Base-by-base conservation (phyloP, 164 flowering plant species). In the Kingdonia uniflora region DNA sequence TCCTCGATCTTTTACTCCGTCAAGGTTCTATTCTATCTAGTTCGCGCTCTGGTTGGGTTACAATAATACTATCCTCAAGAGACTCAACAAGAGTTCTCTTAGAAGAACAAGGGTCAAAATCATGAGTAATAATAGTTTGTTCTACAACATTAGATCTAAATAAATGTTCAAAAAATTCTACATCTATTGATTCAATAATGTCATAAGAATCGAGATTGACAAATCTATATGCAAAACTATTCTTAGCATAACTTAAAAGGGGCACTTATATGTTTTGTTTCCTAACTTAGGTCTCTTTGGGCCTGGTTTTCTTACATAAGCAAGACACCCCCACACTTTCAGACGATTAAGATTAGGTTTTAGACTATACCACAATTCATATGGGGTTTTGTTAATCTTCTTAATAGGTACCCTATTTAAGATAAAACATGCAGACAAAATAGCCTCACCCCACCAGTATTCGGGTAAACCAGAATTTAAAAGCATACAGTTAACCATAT, bases 301-400 rank as follows among this genome's bases (percentile, higher is more conserved):
- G 19, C 19, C 48, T 2, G 13, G n/a, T n/a, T n/a, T n/a, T n/a
- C n/a, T n/a, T n/a, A n/a, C n/a, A n/a, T n/a, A n/a, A n/a, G n/a
- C n/a, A n/a, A n/a, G n/a, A n/a, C n/a, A n/a, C n/a, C n/a, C n/a
- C n/a, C n/a, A n/a, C n/a, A n/a, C n/a, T n/a, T 16, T 19, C 17
- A 44, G 19, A 44, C 19, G 19, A 44, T 44, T 44, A 4, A 44
- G 21, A 19, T 44, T 44, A 14, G 48, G 48, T 37, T 56, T 77
- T 80, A 51, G 60, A 75, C 71, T 80, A 84, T 44, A 17, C 6
- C 48, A 44, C 7, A 44, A 19, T 19, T 44, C 48, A 44, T 4
- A 44, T 17, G 48, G 20, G 6, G n/a, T n/a, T n/a, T n/a, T n/a
- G n/a, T n/a, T n/a, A n/a, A n/a, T n/a, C n/a, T n/a, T n/a, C n/a